Conservation (phyloP, 2,329 filamentous ascomycete species). For the Kalaharituber pfeilii region DNA sequence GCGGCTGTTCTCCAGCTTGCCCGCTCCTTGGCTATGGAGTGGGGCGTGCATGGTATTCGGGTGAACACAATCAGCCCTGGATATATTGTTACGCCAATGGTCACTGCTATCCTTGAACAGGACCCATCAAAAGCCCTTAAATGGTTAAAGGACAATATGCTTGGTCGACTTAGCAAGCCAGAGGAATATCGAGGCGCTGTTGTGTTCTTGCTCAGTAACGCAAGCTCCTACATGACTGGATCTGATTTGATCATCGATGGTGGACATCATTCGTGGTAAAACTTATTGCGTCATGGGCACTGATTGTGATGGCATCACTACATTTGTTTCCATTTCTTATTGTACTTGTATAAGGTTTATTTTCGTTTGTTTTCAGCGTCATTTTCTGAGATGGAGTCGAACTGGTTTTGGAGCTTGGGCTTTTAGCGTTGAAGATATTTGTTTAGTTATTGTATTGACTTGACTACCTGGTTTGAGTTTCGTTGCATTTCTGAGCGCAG, state of each 20-base stretch:
- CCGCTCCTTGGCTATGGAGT: constrained; percentile 54
- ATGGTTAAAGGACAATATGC: constrained; percentile 78
- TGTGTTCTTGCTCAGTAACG: constrained; percentile 57
- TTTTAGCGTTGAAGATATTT: too few relatives aligned
- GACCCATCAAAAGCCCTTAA: constrained; percentile 49
- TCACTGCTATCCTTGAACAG: constrained; percentile 57
- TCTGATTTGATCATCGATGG: constrained; percentile 51
- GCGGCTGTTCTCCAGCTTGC: constrained; percentile 55
- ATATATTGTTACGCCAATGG: constrained; percentile 71
- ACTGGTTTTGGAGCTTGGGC: too few relatives aligned
- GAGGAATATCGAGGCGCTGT: constrained; percentile 52
- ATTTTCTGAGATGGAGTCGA: too few relatives aligned
- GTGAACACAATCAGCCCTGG: constrained; percentile 70
- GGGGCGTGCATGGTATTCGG: constrained; percentile 54
- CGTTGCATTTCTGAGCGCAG: too few relatives aligned
- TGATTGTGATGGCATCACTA: too few relatives aligned
- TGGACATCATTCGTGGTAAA: constrained; percentile 36
- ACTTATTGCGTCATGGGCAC: too few relatives aligned
- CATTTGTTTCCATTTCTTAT: too few relatives aligned
- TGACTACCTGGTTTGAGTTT: too few relatives aligned
- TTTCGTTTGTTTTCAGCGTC: too few relatives aligned
- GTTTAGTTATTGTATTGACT: too few relatives aligned
- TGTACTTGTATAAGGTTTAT: too few relatives aligned
- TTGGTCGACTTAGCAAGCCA: constrained; percentile 48
- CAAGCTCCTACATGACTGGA: constrained; percentile 60